Evolutionary conservation across 495 filamentous ascomycete genomes (phyloP).

Genomic region (Pyrenopolyporus hunteri): DNA sequence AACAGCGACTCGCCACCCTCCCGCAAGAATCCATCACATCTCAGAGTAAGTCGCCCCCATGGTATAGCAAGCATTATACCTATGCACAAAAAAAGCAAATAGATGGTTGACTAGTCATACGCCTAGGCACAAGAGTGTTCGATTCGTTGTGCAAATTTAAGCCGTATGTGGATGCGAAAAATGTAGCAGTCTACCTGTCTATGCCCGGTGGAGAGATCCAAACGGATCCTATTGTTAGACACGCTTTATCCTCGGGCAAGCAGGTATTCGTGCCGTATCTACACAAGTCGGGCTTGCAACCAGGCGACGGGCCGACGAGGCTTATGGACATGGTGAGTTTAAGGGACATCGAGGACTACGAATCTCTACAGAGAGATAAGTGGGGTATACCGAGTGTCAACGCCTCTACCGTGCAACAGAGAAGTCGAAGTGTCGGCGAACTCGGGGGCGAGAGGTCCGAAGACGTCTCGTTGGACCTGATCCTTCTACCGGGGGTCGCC

Average conservation of each 20-base stretch:
- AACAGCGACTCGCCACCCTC: slow-evolving; percentile 62
- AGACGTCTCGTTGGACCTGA: slow-evolving; percentile 67
- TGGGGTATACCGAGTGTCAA: slow-evolving; percentile 92
- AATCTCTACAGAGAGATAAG: slow-evolving; percentile 71
- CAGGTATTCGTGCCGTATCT: slow-evolving; percentile 91
- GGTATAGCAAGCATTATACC: slow-evolving; percentile 1
- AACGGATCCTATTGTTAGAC: slow-evolving; percentile 76
- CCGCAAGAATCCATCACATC: slow-evolving; percentile 60
- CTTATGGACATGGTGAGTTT: slow-evolving; percentile 95
- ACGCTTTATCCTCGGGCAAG: slow-evolving; percentile 80
- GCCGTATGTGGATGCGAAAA: slow-evolving; percentile 70
- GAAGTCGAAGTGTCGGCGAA: slow-evolving; percentile 73
- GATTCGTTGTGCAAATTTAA: slow-evolving; percentile 59
- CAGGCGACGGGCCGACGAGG: slow-evolving; percentile 56
- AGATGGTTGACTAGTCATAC: slow-evolving; percentile 8
- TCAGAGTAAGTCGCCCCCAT: slow-evolving; percentile 67
- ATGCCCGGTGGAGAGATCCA: slow-evolving; percentile 87
- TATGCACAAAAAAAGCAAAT: no score
- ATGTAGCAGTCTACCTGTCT: slow-evolving; percentile 86
- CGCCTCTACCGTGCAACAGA: slow-evolving; percentile 61
- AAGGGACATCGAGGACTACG: slow-evolving; percentile 73
- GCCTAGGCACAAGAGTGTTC: slow-evolving; percentile 63
- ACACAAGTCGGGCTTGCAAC: slow-evolving; percentile 60
- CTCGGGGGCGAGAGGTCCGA: slow-evolving; percentile 55
- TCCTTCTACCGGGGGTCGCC: slow-evolving; percentile 92